Base-by-base conservation (phyloP, 768 basidiomycete genomes). In the Boletus rubropictus region DNA sequence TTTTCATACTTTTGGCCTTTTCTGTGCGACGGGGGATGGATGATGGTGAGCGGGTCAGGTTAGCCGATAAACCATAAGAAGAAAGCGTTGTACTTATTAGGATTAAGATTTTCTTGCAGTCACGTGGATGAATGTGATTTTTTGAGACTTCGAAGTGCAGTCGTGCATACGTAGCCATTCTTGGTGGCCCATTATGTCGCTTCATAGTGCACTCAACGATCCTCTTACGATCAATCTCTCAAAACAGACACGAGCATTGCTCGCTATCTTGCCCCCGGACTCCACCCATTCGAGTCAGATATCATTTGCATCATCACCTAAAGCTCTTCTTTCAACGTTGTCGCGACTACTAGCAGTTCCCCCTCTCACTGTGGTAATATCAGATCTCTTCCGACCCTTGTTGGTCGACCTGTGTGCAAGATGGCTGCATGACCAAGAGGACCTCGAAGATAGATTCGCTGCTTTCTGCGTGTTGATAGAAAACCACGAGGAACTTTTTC, bases 351-450 rank as follows among this genome's bases (percentile, higher is more conserved):
- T 92, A 12, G 69, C 78, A 0, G 60, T 72, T 15, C 83, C 87
- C 8, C 73, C 79, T 10, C 73, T 84, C 35, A 90, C 90, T 0
- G 57, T 76, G 25, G 57, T 70, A 11, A 72, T 97, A 49, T 79
- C 86, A 17, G 71, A 69, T 6, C 52, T 76, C 10, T 97, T 87
- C 67, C 71, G 86, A 51, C 93, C 94, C 4, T 66, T 97, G 43
- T 63, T 91, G 32, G 57, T 86, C 22, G 88, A 95, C 64, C 68
- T 98, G 21, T 84, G 83, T 57, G 86, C 86, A 4, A 68, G 87
- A 57, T 96, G 90, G 91, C 61, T 94, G 34, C 70, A 83, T n/a
- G 68, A 72, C 17, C 57, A 72, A 31, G 65, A 75, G 34, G 67
- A 73, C 49, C 55, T 70, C 20, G 75, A 79, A 45, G 74, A 77